Conservation (phyloP, 208 protist genomes). For the Leishmania gerbilli region DNA sequence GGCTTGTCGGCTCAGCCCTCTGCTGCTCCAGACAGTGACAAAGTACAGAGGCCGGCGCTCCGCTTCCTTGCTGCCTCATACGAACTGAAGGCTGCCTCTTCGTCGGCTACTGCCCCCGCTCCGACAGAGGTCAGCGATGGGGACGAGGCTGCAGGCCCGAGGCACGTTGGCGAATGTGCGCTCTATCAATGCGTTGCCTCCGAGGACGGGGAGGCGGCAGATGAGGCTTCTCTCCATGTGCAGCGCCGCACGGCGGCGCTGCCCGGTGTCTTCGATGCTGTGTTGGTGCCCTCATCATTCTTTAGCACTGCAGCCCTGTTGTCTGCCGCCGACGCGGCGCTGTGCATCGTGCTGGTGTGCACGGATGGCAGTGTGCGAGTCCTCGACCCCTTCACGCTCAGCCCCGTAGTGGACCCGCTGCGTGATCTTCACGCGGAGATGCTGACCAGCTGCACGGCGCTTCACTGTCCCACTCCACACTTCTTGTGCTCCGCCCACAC, state of each 20-base stretch:
- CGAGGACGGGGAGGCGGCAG: not conserved
- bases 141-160: not conserved
- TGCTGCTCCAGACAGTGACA: not conserved
- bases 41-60: not conserved
- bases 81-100: not conserved
- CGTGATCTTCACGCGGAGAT: constrained; percentile 58
- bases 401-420: constrained; percentile 24
- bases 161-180: constrained; percentile 32
- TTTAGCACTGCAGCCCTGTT: not conserved
- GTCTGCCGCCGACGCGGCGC: not conserved
- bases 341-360: constrained; percentile 45
- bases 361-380: constrained; percentile 76
- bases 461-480: constrained; percentile 23
- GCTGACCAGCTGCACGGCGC: constrained; percentile 75
- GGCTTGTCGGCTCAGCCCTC: not conserved
- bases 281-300: constrained; percentile 17
- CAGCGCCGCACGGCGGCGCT: constrained; percentile 16
- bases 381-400: constrained; percentile 31
- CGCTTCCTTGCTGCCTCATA: constrained; percentile 7
- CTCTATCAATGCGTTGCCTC: not conserved
- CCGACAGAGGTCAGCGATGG: not conserved
- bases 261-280: constrained; percentile 77
- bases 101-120: not conserved
- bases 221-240: not conserved
- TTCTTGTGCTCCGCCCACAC: constrained; percentile 78